Evolutionary conservation across 2,329 filamentous ascomycete species (phyloP).

Genomic region (Epichloe sp.): DNA sequence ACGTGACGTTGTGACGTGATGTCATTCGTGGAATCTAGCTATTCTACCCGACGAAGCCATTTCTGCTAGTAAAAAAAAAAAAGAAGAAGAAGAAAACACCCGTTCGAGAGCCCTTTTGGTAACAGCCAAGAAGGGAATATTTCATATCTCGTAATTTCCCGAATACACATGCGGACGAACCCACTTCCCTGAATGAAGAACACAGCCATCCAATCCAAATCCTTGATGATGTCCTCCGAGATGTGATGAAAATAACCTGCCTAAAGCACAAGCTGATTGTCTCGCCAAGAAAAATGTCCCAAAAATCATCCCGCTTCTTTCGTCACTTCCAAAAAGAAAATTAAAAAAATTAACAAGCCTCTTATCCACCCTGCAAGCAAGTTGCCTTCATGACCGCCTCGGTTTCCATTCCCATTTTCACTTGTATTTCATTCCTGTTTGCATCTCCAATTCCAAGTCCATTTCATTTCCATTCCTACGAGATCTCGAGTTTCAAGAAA

Average conservation of each 20-base stretch:
- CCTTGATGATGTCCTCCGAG: background rate
- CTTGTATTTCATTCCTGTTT: background rate
- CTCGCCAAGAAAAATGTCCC: background rate
- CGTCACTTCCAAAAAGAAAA: too few species aligned
- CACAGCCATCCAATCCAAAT: background rate
- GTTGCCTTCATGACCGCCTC: background rate
- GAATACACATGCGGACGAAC: background rate
- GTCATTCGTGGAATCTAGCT: too few species aligned
- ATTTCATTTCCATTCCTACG: too few species aligned
- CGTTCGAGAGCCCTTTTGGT: too few species aligned
- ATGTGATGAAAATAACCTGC: conserved; percentile 5
- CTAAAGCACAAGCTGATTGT: background rate
- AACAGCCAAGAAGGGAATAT: too few species aligned
- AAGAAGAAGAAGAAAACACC: too few species aligned
- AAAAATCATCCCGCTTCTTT: background rate
- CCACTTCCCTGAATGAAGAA: background rate
- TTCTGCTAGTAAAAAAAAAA: too few species aligned
- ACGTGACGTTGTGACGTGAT: too few species aligned
- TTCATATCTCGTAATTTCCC: background rate
- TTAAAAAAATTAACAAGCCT: too few species aligned
- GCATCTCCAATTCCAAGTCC: too few species aligned
- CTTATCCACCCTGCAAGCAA: too few species aligned
- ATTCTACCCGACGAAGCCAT: too few species aligned
- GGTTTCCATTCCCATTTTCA: background rate
- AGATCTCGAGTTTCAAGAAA: background rate